Evolutionary conservation across 257 asterid genomes (phyloP).

Genomic region (Agastache rugosa): DNA sequence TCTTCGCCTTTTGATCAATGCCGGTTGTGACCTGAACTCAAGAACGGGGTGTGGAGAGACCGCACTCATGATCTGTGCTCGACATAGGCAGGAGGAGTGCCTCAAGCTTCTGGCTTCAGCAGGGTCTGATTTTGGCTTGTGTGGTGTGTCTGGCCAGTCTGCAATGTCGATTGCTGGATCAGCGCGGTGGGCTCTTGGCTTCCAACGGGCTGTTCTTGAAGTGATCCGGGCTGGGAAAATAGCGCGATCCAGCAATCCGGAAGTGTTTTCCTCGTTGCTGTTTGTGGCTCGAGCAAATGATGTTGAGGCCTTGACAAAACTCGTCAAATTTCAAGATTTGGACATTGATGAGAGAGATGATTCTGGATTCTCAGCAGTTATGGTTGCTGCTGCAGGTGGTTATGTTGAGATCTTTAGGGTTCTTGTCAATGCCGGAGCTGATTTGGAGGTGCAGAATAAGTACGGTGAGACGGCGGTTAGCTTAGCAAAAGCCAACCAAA

Average conservation of each 20-base stretch:
- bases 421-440: slow-evolving; percentile 65
- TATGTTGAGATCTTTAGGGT: slow-evolving; percentile 56
- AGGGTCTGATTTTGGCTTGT: slow-evolving; percentile 69
- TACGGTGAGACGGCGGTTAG: slow-evolving; percentile 63
- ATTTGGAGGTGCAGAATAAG: slow-evolving; percentile 46
- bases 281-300: slow-evolving; percentile 59
- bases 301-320: slow-evolving; percentile 52
- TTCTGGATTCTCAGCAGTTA: slow-evolving; percentile 61
- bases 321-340: slow-evolving; percentile 49
- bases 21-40: slow-evolving; percentile 60
- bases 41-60: slow-evolving; percentile 62
- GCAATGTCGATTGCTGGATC: slow-evolving; percentile 54
- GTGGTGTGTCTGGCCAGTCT: slow-evolving; percentile 41
- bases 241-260: slow-evolving; percentile 50
- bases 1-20: slow-evolving; percentile 51
- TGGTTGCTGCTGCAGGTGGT: slow-evolving; percentile 66
- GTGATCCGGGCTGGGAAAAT: slow-evolving; percentile 56
- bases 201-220: slow-evolving; percentile 55
- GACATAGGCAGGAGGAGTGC: slow-evolving; percentile 58
- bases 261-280: slow-evolving; percentile 52
- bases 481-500: slow-evolving; percentile 57
- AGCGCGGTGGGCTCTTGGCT: slow-evolving; percentile 49
- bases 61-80: slow-evolving; percentile 60
- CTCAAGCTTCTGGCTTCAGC: slow-evolving; percentile 58
- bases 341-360: slow-evolving; percentile 62